Conservation (phyloP, 1,284 basidiomycete species). For the Chiua sp. region DNA sequence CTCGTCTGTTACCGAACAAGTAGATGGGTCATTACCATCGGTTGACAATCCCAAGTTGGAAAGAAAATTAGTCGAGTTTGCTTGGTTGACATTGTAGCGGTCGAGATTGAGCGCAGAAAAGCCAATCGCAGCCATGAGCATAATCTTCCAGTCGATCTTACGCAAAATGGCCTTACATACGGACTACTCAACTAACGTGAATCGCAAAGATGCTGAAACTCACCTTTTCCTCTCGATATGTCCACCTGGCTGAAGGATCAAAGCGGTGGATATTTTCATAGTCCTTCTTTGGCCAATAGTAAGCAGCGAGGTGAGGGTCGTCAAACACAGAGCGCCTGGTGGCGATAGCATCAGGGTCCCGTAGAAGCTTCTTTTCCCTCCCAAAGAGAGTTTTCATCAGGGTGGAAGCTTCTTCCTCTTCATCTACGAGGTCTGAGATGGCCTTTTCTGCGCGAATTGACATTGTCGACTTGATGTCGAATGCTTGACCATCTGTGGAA, state of each 20-base stretch:
- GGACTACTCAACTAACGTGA: background rate
- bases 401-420: constrained; percentile 3
- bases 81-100: constrained; percentile 59
- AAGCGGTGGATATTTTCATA: constrained; percentile 74
- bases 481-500: background rate
- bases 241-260: constrained; percentile 72
- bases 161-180: constrained; percentile 41
- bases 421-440: constrained; percentile 6
- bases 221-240: constrained; percentile 66
- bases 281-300: constrained; percentile 57
- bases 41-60: constrained; percentile 64
- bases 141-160: constrained; percentile 55
- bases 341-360: constrained; percentile 9
- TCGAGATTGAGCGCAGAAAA: constrained; percentile 54
- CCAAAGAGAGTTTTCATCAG: constrained; percentile 7
- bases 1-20: background rate
- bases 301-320: constrained; percentile 53
- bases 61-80: constrained; percentile 74
- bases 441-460: background rate
- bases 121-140: constrained; percentile 51
- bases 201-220: constrained; percentile 14
- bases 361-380: background rate
- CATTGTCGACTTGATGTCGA: background rate
- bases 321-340: constrained; percentile 58
- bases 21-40: constrained; percentile 43